phyloP scores from a whole-genome alignment of 2,329 filamentous ascomycete genomes.

The Colletotrichum higginsianum region DNA sequence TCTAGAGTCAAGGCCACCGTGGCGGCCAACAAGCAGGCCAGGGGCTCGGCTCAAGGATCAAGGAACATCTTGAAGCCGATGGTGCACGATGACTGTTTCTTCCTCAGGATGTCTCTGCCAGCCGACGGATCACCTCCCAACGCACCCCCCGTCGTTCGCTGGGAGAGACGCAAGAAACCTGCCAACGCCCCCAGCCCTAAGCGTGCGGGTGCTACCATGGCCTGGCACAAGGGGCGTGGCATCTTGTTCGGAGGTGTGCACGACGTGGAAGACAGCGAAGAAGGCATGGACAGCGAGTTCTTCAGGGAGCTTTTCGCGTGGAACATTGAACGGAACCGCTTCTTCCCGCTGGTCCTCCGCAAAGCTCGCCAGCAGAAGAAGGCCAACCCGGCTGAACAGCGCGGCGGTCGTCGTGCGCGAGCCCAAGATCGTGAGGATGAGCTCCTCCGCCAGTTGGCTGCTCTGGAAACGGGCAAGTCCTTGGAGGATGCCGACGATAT shows the following conservation, averaged over 20 bases:
- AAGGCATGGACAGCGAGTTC: constrained; percentile 97
- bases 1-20: constrained; percentile 86
- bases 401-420: constrained; percentile 76
- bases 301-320: constrained; percentile 93
- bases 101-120: constrained; percentile 84
- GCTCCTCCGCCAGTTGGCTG: constrained; percentile 86
- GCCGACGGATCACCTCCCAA: constrained; percentile 75
- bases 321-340: constrained; percentile 96
- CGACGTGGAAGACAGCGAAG: constrained; percentile 91
- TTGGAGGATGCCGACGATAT: constrained; percentile 68
- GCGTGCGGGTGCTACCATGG: constrained; percentile 93
- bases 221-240: constrained; percentile 91
- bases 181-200: constrained; percentile 88
- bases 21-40: constrained; percentile 73
- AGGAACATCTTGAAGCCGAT: constrained; percentile 86
- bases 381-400: constrained; percentile 69
- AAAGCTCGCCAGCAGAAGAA: constrained; percentile 80
- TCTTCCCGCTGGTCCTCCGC: constrained; percentile 86
- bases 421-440: constrained; percentile 94
- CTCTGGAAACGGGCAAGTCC: constrained; percentile 82
- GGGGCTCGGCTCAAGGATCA: constrained; percentile 72
- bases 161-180: constrained; percentile 94
- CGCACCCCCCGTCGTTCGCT: constrained; percentile 81
- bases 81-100: constrained; percentile 96
- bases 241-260: constrained; percentile 96